Percentiles rank a stretch among this genome's conserved stretches.
Evolutionary conservation across 148 eudicot genomes (phyloP).

Genomic region (Vaccinium vitisidaea): DNA sequence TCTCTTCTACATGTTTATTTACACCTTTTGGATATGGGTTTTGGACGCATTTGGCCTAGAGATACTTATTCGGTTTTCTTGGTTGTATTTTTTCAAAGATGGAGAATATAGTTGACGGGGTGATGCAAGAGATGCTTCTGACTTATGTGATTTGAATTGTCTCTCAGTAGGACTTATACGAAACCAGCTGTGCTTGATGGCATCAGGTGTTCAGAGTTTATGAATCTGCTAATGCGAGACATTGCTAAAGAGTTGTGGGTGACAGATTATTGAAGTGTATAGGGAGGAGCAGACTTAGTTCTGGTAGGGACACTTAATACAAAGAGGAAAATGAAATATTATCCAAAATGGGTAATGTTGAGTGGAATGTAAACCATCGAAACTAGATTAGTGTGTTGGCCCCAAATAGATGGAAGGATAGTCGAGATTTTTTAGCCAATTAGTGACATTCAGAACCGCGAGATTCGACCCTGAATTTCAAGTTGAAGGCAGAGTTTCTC

Average conservation of each 20-base stretch:
- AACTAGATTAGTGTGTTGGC: not conserved
- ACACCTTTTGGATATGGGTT: not conserved
- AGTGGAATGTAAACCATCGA: no score
- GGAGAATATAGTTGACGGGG: not conserved
- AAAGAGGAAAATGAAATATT: not conserved
- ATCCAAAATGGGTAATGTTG: not conserved
- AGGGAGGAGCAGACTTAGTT: not conserved
- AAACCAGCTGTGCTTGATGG: not conserved
- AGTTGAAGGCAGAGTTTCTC: no score
- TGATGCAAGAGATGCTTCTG: not conserved
- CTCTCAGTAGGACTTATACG: not conserved
- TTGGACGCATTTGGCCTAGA: not conserved
- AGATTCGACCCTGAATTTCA: not conserved
- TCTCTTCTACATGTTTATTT: not conserved
- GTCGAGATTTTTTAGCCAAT: not conserved
- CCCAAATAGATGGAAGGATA: not conserved
- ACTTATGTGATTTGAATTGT: not conserved
- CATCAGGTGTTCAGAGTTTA: not conserved
- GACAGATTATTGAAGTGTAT: not conserved
- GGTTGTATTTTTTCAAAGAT: not conserved
- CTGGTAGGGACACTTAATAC: not conserved
- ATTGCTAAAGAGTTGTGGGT: constrained; percentile 10
- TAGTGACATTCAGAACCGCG: not conserved
- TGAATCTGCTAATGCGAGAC: constrained; percentile 6
- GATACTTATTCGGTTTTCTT: not conserved